These are phyloP conservation scores for Lactarius evosmus DNA, from an alignment of 768 basidiomycete species.

Conservation along the genomic window DNA sequence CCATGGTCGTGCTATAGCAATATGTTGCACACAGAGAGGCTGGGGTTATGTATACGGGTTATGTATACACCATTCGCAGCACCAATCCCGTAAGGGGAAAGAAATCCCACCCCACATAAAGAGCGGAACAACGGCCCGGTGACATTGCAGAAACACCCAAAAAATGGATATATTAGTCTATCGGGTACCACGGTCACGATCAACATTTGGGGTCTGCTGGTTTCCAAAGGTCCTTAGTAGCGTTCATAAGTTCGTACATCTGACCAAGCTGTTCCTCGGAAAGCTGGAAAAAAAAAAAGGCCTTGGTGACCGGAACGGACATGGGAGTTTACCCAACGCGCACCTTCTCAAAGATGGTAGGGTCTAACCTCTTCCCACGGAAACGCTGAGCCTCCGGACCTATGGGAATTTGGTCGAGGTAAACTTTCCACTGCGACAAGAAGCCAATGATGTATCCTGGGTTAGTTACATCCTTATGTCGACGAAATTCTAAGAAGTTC, in stretches of 20 bases:
- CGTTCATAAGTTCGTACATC: conserved; percentile 92
- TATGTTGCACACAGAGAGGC: background rate
- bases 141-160: no score
- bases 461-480: conserved; percentile 76
- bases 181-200: background rate
- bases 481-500: conserved; percentile 69
- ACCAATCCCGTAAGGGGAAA: background rate
- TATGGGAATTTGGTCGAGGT: conserved; percentile 69
- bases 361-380: conserved; percentile 63
- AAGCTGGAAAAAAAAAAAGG: conserved; percentile 50
- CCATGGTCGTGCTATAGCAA: conserved; percentile 4
- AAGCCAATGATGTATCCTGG: conserved; percentile 93
- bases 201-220: conserved; percentile 35
- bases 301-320: background rate
- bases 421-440: conserved; percentile 91
- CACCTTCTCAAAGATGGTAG: conserved; percentile 75
- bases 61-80: background rate
- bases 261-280: conserved; percentile 89
- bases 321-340: conserved; percentile 14
- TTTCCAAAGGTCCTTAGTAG: conserved; percentile 86
- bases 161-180: background rate
- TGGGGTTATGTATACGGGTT: background rate
- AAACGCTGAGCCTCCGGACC: conserved; percentile 48
- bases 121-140: background rate
- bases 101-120: background rate